Evolutionary conservation across 2,329 filamentous ascomycete genomes (phyloP).

Genomic region (Stagonosporopsis tanaceti): DNA sequence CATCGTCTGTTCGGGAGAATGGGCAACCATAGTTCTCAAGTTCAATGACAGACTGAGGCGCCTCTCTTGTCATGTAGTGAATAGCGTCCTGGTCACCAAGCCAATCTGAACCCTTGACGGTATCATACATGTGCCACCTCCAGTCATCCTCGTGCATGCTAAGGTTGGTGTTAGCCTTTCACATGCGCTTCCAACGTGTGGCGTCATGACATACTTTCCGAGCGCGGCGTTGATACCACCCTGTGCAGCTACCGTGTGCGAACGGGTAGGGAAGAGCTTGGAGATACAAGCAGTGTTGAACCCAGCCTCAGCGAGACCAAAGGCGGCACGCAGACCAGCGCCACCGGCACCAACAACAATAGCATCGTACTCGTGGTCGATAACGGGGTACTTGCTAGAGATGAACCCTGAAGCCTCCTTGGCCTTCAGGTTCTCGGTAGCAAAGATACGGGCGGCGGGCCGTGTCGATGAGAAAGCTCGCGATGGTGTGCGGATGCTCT

Average conservation of each 20-base stretch:
- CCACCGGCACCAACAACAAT: constrained; percentile 89
- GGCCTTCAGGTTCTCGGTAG: constrained; percentile 84
- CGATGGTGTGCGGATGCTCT: constrained; percentile 68
- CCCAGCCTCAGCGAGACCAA: constrained; percentile 85
- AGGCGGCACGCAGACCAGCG: constrained; percentile 81
- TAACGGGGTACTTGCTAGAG: constrained; percentile 90
- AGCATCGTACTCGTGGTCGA: constrained; percentile 99
- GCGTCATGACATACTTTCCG: constrained; percentile 66
- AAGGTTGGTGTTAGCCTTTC: constrained; percentile 31
- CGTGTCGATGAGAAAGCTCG: constrained; percentile 88
- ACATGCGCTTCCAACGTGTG: not conserved
- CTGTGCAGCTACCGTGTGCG: constrained; percentile 78
- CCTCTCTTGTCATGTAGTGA: constrained; percentile 98
- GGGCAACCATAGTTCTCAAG: constrained; percentile 97
- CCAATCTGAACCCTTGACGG: constrained; percentile 97
- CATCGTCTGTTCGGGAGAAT: constrained; percentile 95
- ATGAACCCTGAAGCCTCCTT: constrained; percentile 91
- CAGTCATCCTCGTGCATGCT: constrained; percentile 96
- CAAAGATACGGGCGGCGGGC: constrained; percentile 83
- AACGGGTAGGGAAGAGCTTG: constrained; percentile 86
- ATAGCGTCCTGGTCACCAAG: constrained; percentile 97
- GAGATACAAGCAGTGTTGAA: constrained; percentile 89
- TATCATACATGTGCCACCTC: constrained; percentile 99
- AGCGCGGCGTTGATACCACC: constrained; percentile 89
- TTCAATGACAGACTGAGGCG: constrained; percentile 89